Evolutionary conservation across 768 basidiomycete species (phyloP).

Genomic region (Strobilomyces confusus): DNA sequence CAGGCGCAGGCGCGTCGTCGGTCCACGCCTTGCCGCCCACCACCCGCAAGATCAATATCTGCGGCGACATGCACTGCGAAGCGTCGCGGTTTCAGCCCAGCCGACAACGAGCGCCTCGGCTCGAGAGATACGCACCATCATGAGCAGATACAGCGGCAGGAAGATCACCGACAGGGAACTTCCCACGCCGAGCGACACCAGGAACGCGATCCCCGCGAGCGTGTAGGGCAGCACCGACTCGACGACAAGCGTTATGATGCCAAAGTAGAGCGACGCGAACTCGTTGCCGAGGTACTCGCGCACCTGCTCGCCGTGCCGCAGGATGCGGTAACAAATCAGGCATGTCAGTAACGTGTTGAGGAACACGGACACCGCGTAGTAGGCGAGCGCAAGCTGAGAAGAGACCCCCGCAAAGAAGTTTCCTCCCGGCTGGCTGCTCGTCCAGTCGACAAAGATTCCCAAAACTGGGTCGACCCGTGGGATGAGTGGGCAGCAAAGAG

Average conservation of each 20-base stretch:
- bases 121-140: conserved; percentile 19
- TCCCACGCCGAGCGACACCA: conserved; percentile 15
- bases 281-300: conserved; percentile 16
- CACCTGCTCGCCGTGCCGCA: conserved; percentile 7
- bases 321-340: conserved; percentile 22
- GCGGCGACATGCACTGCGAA: conserved; percentile 6
- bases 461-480: not conserved
- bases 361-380: conserved; percentile 12
- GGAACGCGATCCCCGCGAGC: conserved; percentile 21
- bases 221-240: conserved; percentile 26
- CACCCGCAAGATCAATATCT: conserved; percentile 25
- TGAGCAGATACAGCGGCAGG: conserved; percentile 10
- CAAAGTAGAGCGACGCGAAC: conserved; percentile 16
- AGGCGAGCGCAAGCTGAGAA: conserved; percentile 13
- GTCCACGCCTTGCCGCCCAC: conserved; percentile 13
- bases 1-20: not conserved
- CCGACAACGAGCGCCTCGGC: too few relatives aligned
- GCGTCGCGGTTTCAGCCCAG: not conserved
- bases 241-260: conserved; percentile 10
- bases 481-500: not conserved
- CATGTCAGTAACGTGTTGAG: conserved; percentile 18
- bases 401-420: conserved; percentile 16
- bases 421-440: not conserved
- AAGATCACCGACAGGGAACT: conserved; percentile 15
- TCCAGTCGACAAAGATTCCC: not conserved